Evolutionary conservation across 805 yeast species (phyloP), one percentile per base, ranked within the genome.

Genomic region (Myxozyma nipponensis): DNA sequence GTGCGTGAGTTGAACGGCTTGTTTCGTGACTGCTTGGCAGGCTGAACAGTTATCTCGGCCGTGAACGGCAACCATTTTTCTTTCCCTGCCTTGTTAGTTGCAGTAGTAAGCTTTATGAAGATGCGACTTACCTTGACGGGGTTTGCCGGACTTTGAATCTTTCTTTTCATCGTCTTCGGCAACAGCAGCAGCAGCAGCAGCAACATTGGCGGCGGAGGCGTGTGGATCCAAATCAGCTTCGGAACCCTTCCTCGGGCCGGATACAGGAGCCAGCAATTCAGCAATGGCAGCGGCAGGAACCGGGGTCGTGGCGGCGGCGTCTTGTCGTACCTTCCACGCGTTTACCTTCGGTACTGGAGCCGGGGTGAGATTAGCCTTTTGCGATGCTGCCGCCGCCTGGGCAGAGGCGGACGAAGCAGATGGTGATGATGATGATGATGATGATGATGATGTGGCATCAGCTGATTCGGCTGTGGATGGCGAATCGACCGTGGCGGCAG

Each of bases 31-130:
- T 50, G 42, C 39, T 54, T 54, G n/a, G 38, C 38, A 10, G 57
- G 36, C 15, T 46, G 50, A 37, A 77, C 70, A 24, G 75, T 75
- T 42, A 77, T 77, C 38, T 78, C 68, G 24, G 80, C 85, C 59
- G 79, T 75, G 64, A 77, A 79, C n/a, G 87, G 87, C 36, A 82
- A 77, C 86, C 87, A 82, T 64, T 83, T 84, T 61, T 79, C 84
- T 61, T 77, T 80, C 49, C 81, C 81, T 35, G 60, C 62, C 24
- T 49, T 46, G 15, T 22, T 41, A 19, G 22, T 17, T 19, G n/a
- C 1, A 13, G 10, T 10, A 13, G n/a, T 15, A 22, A 39, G 25
- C 6, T 6, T n/a, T 23, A 7, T 13, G 17, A 39, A 21, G 7
- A 42, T 9, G 6, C n/a, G 3, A 38, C 49, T 13, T 38, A 52